Evolutionary conservation across 306 rosid species (phyloP).

Genomic region (Arachis hypogaea): DNA sequence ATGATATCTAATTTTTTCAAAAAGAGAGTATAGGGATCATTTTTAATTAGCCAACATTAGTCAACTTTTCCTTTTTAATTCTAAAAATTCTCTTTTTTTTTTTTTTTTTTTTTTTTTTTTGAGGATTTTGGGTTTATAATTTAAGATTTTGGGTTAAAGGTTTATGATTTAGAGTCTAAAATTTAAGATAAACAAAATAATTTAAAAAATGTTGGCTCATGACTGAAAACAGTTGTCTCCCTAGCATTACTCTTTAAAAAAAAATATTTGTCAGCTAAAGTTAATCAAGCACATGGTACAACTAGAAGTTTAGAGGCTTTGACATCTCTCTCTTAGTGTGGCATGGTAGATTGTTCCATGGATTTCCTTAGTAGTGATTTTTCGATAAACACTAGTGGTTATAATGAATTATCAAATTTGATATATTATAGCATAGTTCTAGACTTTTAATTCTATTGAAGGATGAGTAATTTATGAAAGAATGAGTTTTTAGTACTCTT

Average conservation of each 20-base stretch:
- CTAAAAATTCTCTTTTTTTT: too few species aligned
- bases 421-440: slow-evolving; percentile 8
- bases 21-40: too few species aligned
- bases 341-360: slow-evolving; percentile 4
- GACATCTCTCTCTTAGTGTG: slow-evolving; percentile 12
- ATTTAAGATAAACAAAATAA: too few species aligned
- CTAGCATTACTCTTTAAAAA: too few species aligned
- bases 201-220: too few species aligned
- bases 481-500: not conserved
- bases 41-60: too few species aligned
- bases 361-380: slow-evolving; percentile 10
- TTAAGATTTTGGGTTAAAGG: too few species aligned
- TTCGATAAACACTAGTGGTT: not conserved
- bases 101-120: too few species aligned
- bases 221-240: too few species aligned
- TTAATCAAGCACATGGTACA: not conserved
- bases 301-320: not conserved
- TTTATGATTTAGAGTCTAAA: too few species aligned
- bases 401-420: slow-evolving; percentile 22
- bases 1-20: not conserved
- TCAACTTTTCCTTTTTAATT: too few species aligned
- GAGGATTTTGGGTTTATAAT: too few species aligned
- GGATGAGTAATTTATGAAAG: not conserved
- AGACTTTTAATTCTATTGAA: not conserved
- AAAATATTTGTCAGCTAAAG: not conserved